Evolutionary conservation across 441 rosid species (phyloP), one percentile per base, ranked within the genome.

Genomic region (Pelargonium australe): DNA sequence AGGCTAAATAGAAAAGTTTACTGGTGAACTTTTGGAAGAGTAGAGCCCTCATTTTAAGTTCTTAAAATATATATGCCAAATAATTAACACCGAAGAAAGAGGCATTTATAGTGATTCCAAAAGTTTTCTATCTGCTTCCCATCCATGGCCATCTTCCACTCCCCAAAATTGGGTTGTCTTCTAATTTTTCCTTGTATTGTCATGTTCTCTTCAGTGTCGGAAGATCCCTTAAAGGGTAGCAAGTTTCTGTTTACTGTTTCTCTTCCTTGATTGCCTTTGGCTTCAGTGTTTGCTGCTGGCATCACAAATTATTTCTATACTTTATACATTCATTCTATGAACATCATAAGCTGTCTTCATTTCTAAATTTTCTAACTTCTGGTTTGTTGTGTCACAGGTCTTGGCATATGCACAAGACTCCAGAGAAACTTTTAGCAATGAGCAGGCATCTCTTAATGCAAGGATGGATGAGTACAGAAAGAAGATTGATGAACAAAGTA

Each of bases 371-470:
- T 77, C 20, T 55, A 31, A 31, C 5, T 6, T 60, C 41, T 64
- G 64, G 64, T 64, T 47, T 66, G 10, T 65, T 73, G 40, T 67
- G 73, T 70, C 76, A 40, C 78, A 95, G 99, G 98, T 92, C 72
- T 85, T 95, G 86, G 86, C 97, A 66, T 95, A 89, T 80, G 92
- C 99, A 13, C 94, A 87, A 72, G 95, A 95, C 78, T 91, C 98
- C 43, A 88, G 97, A 70, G 98, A 92, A 75, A 85, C 96, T 80
- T 89, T 98, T 70, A 95, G 88, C 71, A 90, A 91, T 78, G 61
- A 55, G 19, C 61, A 55, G 61, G 61, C 61, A 55, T 55, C 23
- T 55, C 94, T 76, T 88, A 90, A 17, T 55, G 61, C 7, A 55
- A 55, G 61, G 61, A 55, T 55, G 23, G 10, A 55, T 16, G 61